A percentile compares a stretch with the other conserved stretches of the same genome.
These are phyloP conservation scores for Madurella mycetomatis DNA, from an alignment of 2,329 filamentous ascomycete genomes.

Conservation along the genomic window DNA sequence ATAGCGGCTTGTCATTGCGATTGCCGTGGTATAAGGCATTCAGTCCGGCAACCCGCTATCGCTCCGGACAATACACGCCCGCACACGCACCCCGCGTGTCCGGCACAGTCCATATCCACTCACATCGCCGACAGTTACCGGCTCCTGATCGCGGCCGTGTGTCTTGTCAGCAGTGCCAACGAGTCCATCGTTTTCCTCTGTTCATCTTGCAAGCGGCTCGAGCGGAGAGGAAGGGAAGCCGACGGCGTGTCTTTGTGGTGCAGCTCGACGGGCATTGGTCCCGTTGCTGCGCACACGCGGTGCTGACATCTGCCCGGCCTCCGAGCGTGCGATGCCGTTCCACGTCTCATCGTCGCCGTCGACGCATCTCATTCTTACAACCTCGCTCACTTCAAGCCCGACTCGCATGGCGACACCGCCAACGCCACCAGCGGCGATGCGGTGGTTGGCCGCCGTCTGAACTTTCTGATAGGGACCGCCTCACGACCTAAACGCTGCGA, in stretches of 20 bases:
- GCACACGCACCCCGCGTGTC: conserved; percentile 3
- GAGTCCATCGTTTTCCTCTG: not conserved
- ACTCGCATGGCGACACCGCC: conserved; percentile 16
- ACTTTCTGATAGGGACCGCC: conserved; percentile 16
- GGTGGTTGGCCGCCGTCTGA: conserved; percentile 15
- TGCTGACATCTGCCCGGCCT: not conserved
- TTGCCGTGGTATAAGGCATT: not conserved
- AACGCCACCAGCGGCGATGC: conserved; percentile 15
- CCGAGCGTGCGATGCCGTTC: conserved; percentile 1
- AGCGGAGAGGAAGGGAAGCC: not conserved
- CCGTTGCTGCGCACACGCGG: not conserved
- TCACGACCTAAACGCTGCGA: not conserved
- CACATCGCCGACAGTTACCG: not conserved
- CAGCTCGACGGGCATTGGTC: not conserved
- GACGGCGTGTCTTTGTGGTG: not conserved
- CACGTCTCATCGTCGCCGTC: not conserved
- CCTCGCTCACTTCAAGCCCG: not conserved
- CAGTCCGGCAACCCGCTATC: conserved; percentile 11
- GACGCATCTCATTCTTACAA: not conserved
- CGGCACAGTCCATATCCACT: not conserved
- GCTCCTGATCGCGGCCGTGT: not conserved
- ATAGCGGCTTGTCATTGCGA: not conserved
- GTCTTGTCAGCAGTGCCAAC: not conserved
- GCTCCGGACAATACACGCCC: conserved; percentile 12
- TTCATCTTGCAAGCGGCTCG: not conserved